Conservation (phyloP, 148 eudicot genomes). For the Chenopodium berlandieri region DNA sequence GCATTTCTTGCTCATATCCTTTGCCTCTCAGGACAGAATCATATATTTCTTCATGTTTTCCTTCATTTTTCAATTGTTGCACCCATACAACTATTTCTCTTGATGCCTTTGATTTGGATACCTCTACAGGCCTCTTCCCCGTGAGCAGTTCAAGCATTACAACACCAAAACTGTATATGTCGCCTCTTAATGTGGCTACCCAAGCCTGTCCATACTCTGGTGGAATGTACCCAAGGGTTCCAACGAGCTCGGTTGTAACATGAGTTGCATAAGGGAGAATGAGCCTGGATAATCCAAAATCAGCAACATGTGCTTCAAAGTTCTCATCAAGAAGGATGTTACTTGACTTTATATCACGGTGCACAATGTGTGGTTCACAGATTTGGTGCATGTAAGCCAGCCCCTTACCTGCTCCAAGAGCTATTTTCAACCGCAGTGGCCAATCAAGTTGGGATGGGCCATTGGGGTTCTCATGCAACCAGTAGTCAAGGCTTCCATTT, state of each 20-base stretch:
- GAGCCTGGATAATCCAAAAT: conserved; percentile 82
- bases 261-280: conserved; percentile 80
- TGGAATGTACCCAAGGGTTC: conserved; percentile 91
- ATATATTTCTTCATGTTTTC: conserved; percentile 60
- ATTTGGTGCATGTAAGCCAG: conserved; percentile 88
- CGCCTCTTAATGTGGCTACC: conserved; percentile 92
- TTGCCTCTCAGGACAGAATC: conserved; percentile 63
- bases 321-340: conserved; percentile 86
- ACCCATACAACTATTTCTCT: conserved; percentile 88
- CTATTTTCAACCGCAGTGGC: conserved; percentile 70
- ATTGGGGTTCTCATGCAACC: conserved; percentile 83
- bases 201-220: conserved; percentile 91
- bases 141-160: conserved; percentile 85
- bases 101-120: conserved; percentile 59
- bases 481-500: conserved; percentile 90
- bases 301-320: conserved; percentile 87
- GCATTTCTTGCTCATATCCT: conserved; percentile 80
- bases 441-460: conserved; percentile 74
- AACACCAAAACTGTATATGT: conserved; percentile 88
- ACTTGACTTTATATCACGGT: conserved; percentile 90
- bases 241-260: conserved; percentile 90
- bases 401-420: conserved; percentile 72
- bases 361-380: conserved; percentile 91
- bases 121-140: conserved; percentile 80
- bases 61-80: conserved; percentile 63